Evolutionary conservation across 2,329 filamentous ascomycete species (phyloP), one percentile per base, ranked within the genome.

Genomic region (Colletotrichum coccodes): DNA sequence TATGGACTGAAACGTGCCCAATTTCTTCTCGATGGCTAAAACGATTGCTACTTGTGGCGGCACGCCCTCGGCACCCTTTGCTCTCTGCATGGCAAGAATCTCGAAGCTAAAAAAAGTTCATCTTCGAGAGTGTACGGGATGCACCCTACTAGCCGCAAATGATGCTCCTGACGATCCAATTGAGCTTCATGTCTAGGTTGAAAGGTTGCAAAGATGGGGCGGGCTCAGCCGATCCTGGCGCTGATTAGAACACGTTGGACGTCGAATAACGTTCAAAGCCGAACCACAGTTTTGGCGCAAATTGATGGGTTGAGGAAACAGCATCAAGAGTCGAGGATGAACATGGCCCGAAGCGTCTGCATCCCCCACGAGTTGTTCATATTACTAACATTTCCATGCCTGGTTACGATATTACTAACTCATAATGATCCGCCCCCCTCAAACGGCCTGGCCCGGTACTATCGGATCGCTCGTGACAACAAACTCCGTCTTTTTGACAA

Each of bases 401-500:
- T 21, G 16, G 30, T 7, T 6, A 28, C 9, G 12, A 36, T 23
- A 9, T 7, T 36, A 28, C n/a, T 23, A 40, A 40, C 9, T 60
- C 16, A 38, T 40, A 14, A 21, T 49, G 21, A 36, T 16, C 26
- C 16, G 36, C 6, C 3, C 4, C 8, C 28, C 28, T 65, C 34
- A 69, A 21, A 68, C 28, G 28, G 58, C 60, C 42, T 38, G 54
- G 34, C 56, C 47, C 23, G 54, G 61, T 14, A 44, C 61, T 28
- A 28, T 53, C 32, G 67, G 63, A 28, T 66, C 52, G 18, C 60
- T 65, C 18, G 52, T 70, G 6, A 71, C 69, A 36, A 71, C 65
- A 14, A 71, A 64, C n/a, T 71, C 69, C 1, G 60, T 71, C 57
- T 66, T 71, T 34, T 66, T 71, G 3, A 71, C 34, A 9, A 71